phyloP scores from a whole-genome alignment of 768 basidiomycete species.

The Rhizopogon vulgaris region DNA sequence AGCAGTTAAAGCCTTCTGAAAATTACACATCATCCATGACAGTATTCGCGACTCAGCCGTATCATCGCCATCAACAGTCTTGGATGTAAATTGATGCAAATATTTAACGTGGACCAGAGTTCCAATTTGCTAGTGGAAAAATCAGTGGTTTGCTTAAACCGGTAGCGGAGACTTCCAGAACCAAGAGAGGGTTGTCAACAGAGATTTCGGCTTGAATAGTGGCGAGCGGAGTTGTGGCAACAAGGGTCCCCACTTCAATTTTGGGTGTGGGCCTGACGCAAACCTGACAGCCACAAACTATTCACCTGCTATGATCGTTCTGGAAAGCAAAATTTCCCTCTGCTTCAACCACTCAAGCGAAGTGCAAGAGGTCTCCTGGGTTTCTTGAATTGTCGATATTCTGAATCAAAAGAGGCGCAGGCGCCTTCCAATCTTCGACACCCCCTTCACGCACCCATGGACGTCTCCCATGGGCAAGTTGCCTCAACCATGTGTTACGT shows the following conservation, averaged over 20 bases:
- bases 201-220: neutral
- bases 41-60: no score
- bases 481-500: neutral
- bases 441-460: neutral
- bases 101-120: no score
- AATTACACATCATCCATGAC: no score
- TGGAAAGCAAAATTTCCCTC: neutral
- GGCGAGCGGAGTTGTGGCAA: neutral
- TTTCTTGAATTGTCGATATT: neutral
- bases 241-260: neutral
- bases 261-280: neutral
- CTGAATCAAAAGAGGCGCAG: neutral
- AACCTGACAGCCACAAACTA: neutral
- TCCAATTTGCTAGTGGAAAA: neutral
- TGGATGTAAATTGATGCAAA: no score
- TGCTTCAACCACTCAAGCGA: neutral
- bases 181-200: no score
- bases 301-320: neutral
- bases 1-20: no score
- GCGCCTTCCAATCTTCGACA: neutral
- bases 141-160: neutral
- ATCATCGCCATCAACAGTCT: neutral
- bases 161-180: no score
- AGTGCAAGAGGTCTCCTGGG: neutral
- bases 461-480: neutral